phyloP scores from a whole-genome alignment of 176 grass and related monocot genomes.

The Bothriochloa decipiens region DNA sequence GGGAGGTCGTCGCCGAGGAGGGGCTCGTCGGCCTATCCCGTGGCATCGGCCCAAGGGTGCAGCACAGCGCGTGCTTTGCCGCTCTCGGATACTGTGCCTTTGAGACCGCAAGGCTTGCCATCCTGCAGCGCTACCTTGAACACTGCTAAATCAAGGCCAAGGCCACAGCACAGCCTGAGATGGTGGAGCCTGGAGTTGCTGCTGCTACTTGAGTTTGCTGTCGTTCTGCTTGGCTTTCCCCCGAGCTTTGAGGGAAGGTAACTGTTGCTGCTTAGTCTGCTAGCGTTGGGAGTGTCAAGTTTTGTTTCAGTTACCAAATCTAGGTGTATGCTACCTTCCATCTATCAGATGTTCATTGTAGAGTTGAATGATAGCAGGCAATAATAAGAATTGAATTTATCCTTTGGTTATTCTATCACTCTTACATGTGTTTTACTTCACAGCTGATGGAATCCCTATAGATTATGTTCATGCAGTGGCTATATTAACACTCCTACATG shows the following conservation, averaged over 20 bases:
- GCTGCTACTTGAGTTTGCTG: constrained; percentile 22
- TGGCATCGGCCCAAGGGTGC: constrained; percentile 82
- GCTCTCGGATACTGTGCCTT: constrained; percentile 90
- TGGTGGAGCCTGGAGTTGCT: constrained; percentile 15
- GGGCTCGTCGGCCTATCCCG: constrained; percentile 67
- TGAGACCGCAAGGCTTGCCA: constrained; percentile 75
- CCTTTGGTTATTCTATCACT: neutral
- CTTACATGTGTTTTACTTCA: neutral
- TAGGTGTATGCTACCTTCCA: constrained; percentile 32
- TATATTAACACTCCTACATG: neutral
- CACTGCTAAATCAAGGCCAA: constrained; percentile 44
- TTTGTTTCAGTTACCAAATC: constrained; percentile 33
- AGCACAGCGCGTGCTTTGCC: constrained; percentile 88
- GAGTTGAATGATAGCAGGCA: constrained; percentile 28
- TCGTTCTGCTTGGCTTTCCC: neutral
- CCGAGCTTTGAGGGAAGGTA: constrained; percentile 3
- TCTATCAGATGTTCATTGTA: constrained; percentile 34
- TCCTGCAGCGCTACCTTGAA: constrained; percentile 63
- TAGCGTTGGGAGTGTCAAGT: neutral
- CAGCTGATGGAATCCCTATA: neutral
- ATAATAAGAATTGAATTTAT: neutral
- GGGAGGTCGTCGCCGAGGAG: constrained; percentile 76
- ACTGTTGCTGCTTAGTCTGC: neutral
- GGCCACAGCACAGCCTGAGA: neutral
- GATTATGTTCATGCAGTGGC: neutral